phyloP scores from a whole-genome alignment of 1,284 basidiomycete genomes.

The Coniferiporia sulphurascens region DNA sequence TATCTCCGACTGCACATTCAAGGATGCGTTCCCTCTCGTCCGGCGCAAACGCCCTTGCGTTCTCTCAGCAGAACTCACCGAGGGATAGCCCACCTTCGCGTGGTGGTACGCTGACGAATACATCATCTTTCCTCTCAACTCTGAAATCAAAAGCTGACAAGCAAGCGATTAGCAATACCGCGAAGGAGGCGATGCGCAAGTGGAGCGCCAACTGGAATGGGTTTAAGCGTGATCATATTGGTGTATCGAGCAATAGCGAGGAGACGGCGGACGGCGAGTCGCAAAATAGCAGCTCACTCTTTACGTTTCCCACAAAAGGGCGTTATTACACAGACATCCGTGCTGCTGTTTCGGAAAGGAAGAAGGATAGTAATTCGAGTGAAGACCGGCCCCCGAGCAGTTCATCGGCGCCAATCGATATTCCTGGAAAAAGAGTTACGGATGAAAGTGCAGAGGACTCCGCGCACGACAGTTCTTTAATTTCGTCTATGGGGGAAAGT shows the following conservation, averaged over 20 bases:
- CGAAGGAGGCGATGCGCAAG: conserved; percentile 82
- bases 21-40: conserved; percentile 16
- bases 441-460: conserved; percentile 24
- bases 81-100: conserved; percentile 4
- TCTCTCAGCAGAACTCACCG: conserved; percentile 2
- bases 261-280: conserved; percentile 42
- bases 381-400: conserved; percentile 13
- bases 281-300: conserved; percentile 25
- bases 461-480: neutral
- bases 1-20: neutral
- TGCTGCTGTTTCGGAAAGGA: conserved; percentile 58
- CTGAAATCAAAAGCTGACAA: conserved; percentile 78
- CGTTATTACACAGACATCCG: conserved; percentile 67
- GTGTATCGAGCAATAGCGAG: conserved; percentile 28
- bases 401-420: conserved; percentile 14
- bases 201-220: conserved; percentile 80
- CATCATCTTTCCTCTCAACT: conserved; percentile 59
- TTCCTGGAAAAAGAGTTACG: conserved; percentile 14
- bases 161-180: conserved; percentile 73
- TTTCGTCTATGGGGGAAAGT: neutral
- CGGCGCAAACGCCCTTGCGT: conserved; percentile 3
- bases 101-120: conserved; percentile 1
- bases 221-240: conserved; percentile 46
- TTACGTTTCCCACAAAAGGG: conserved; percentile 37
- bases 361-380: neutral